Percentiles rank a stretch among this genome's conserved stretches.
Conservation (phyloP, 805 yeast genomes). For the Pichia eremophila region DNA sequence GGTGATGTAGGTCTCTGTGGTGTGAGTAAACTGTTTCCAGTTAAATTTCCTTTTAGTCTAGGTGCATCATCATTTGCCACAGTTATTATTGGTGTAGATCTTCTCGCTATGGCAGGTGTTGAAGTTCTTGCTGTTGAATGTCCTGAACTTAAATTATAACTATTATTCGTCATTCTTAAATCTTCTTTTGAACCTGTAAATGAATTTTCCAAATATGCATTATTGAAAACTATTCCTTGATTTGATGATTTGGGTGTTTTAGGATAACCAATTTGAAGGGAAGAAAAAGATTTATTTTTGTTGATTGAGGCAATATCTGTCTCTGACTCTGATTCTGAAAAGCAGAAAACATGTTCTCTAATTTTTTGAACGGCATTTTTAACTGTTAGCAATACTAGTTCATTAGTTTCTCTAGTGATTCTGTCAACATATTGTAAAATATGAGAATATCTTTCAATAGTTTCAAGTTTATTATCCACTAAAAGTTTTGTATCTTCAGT, state of each 20-base stretch:
- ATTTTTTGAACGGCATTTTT: constrained; percentile 52
- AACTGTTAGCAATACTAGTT: constrained; percentile 53
- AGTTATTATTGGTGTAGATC: constrained; percentile 22
- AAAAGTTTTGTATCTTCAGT: constrained; percentile 58
- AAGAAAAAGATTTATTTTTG: background rate
- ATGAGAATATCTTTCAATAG: constrained; percentile 62
- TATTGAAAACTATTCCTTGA: constrained; percentile 14
- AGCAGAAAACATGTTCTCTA: constrained; percentile 24
- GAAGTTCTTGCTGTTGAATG: constrained; percentile 17
- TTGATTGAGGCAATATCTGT: constrained; percentile 6
- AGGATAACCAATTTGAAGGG: constrained; percentile 10
- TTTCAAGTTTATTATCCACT: constrained; percentile 57
- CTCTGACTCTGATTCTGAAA: constrained; percentile 17
- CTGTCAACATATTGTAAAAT: constrained; percentile 66
- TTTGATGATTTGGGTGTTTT: constrained; percentile 7
- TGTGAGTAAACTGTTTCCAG: background rate
- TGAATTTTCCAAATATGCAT: constrained; percentile 14
- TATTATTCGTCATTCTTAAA: background rate
- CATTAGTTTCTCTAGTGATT: constrained; percentile 71
- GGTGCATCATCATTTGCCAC: constrained; percentile 14
- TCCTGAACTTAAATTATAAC: constrained; percentile 9
- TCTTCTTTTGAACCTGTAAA: constrained; percentile 3
- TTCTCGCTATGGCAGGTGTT: constrained; percentile 5
- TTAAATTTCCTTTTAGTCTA: background rate
- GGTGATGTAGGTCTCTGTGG: constrained; percentile 18